Evolutionary conservation across 805 yeast species (phyloP).

Genomic region (Candida cerambycidarum): DNA sequence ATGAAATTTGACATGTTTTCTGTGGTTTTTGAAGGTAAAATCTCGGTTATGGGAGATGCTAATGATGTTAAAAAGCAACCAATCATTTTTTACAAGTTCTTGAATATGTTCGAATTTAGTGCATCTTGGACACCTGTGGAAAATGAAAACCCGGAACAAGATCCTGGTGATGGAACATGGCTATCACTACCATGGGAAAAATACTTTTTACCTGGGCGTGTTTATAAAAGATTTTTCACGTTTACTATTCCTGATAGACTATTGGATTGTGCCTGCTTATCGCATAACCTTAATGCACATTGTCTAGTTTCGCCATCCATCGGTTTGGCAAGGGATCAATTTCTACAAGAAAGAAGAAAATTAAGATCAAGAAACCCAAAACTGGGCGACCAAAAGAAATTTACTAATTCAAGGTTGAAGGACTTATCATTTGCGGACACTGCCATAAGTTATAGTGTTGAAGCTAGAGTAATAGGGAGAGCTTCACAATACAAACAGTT

Average conservation of each 20-base stretch:
- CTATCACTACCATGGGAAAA: slow-evolving; percentile 24
- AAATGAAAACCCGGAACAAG: slow-evolving; percentile 23
- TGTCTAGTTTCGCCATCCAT: slow-evolving; percentile 37
- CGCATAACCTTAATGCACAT: slow-evolving; percentile 35
- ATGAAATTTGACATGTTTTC: slow-evolving; percentile 43
- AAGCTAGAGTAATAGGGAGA: slow-evolving; percentile 38
- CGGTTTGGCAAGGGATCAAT: slow-evolving; percentile 33
- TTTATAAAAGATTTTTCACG: slow-evolving; percentile 40
- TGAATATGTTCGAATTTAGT: slow-evolving; percentile 42
- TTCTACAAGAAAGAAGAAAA: slow-evolving; percentile 21
- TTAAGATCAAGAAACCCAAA: slow-evolving; percentile 24
- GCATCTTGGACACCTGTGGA: slow-evolving; percentile 42
- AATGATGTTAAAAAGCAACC: slow-evolving; percentile 13
- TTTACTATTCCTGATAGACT: slow-evolving; percentile 39
- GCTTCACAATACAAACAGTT: slow-evolving; percentile 30
- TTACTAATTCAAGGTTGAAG: slow-evolving; percentile 13
- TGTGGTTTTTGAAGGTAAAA: slow-evolving; percentile 39
- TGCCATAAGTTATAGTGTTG: slow-evolving; percentile 34
- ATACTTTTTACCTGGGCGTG: slow-evolving; percentile 29
- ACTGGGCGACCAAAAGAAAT: neutral
- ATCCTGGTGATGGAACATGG: slow-evolving; percentile 33
- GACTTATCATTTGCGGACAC: slow-evolving; percentile 36
- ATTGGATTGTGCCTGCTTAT: slow-evolving; percentile 34
- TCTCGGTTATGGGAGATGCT: slow-evolving; percentile 19
- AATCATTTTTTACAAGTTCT: slow-evolving; percentile 27